Percentiles rank a stretch among this genome's conserved stretches.
Evolutionary conservation across 2,329 filamentous ascomycete genomes (phyloP).

Genomic region (Talaromyces amestolkiae): DNA sequence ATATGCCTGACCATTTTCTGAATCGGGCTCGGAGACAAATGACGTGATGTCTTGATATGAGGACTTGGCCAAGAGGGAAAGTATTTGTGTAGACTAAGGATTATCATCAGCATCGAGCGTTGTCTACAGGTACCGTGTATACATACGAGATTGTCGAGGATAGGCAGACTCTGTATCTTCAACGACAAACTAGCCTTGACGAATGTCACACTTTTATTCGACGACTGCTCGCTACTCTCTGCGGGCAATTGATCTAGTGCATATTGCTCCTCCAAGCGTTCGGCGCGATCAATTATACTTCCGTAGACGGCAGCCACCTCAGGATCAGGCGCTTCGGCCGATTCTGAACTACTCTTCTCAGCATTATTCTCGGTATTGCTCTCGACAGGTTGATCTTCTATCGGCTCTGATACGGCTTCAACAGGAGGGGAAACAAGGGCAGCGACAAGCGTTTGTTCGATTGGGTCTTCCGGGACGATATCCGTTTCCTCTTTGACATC

Average conservation of each 20-base stretch:
- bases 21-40: slow-evolving; percentile 56
- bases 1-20: slow-evolving; percentile 61
- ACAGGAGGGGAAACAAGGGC: slow-evolving; percentile 30
- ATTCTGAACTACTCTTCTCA: slow-evolving; percentile 23
- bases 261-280: slow-evolving; percentile 41
- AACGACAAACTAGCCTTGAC: slow-evolving; percentile 47
- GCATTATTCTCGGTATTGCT: slow-evolving; percentile 24
- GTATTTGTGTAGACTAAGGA: slow-evolving; percentile 56
- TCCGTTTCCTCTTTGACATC: slow-evolving; percentile 25
- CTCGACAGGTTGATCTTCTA: slow-evolving; percentile 19
- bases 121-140: slow-evolving; percentile 6
- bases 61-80: slow-evolving; percentile 57
- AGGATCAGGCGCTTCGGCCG: slow-evolving; percentile 25
- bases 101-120: not conserved
- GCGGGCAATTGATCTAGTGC: slow-evolving; percentile 35
- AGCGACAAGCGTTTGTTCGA: slow-evolving; percentile 38
- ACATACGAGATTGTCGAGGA: slow-evolving; percentile 60
- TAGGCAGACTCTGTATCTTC: slow-evolving; percentile 59
- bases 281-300: slow-evolving; percentile 45
- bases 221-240: slow-evolving; percentile 29
- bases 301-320: slow-evolving; percentile 42
- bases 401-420: slow-evolving; percentile 1
- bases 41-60: slow-evolving; percentile 57
- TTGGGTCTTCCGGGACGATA: slow-evolving; percentile 31
- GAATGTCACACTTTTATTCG: slow-evolving; percentile 37